phyloP scores from a whole-genome alignment of 2,329 filamentous ascomycete genomes.

The Aspergillus pseudoviridinutans region DNA sequence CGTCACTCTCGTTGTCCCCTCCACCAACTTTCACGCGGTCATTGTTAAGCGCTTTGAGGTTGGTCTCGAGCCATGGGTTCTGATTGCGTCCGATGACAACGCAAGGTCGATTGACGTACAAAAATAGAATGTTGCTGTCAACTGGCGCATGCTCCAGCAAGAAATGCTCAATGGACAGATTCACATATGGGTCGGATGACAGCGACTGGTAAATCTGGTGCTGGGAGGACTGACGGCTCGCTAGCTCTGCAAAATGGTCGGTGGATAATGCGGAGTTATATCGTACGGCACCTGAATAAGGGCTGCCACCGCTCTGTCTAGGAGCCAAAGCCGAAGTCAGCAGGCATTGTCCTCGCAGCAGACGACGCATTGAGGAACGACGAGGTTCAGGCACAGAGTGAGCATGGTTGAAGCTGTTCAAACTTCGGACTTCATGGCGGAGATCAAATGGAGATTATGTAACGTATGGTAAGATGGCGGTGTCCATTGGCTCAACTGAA shows the following conservation, averaged over 20 bases:
- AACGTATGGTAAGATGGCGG: not conserved
- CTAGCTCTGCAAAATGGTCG: constrained; percentile 31
- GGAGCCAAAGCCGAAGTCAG: constrained; percentile 11
- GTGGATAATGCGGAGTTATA: constrained; percentile 29
- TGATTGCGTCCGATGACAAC: constrained; percentile 94
- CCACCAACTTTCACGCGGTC: constrained; percentile 19
- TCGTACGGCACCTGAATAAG: constrained; percentile 9
- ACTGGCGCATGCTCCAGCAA: constrained; percentile 71
- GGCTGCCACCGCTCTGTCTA: constrained; percentile 5
- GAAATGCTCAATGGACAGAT: constrained; percentile 90
- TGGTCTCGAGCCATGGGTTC: constrained; percentile 93
- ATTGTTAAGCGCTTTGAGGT: constrained; percentile 60
- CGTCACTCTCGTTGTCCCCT: constrained; percentile 22
- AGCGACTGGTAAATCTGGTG: constrained; percentile 68
- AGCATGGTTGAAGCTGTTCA: not conserved
- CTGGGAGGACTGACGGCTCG: constrained; percentile 29
- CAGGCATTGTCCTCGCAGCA: constrained; percentile 15
- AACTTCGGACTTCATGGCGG: not conserved
- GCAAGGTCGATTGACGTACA: constrained; percentile 84
- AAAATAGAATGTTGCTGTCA: constrained; percentile 72
- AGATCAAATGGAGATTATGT: not conserved
- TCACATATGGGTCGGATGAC: constrained; percentile 73
- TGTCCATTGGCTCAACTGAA: not conserved
- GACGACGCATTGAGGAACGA: not conserved
- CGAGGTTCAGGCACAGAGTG: not conserved